Evolutionary conservation across 2,329 filamentous ascomycete genomes (phyloP).

Genomic region (Penicillium sp.): DNA sequence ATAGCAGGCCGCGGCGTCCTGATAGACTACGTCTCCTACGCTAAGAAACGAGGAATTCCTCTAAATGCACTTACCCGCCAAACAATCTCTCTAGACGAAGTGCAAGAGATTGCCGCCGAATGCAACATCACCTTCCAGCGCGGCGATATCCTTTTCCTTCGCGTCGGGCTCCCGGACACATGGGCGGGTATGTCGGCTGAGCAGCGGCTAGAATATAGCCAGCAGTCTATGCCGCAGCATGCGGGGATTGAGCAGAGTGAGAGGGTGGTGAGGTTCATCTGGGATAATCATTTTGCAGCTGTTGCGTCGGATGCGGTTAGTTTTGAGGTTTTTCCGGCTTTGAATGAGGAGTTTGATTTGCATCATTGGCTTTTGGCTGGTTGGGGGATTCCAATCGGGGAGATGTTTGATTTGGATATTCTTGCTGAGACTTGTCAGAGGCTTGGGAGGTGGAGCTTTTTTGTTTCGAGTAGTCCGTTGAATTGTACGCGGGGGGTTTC

Average conservation of each 20-base stretch:
- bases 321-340: slow-evolving; percentile 53
- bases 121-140: slow-evolving; percentile 36
- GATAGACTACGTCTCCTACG: slow-evolving; percentile 41
- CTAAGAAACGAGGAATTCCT: slow-evolving; percentile 31
- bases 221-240: slow-evolving; percentile 33
- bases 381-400: slow-evolving; percentile 41
- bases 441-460: slow-evolving; percentile 39
- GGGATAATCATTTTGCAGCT: slow-evolving; percentile 60
- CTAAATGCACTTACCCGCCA: slow-evolving; percentile 35
- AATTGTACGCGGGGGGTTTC: slow-evolving; percentile 42
- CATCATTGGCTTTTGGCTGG: slow-evolving; percentile 39
- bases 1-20: slow-evolving; percentile 43
- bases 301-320: slow-evolving; percentile 61
- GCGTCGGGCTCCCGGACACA: slow-evolving; percentile 36
- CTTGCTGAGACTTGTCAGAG: slow-evolving; percentile 34
- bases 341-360: slow-evolving; percentile 35
- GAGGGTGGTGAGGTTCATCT: slow-evolving; percentile 56
- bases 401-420: slow-evolving; percentile 43
- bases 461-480: slow-evolving; percentile 41
- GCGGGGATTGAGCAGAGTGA: slow-evolving; percentile 41
- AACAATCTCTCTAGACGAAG: slow-evolving; percentile 36
- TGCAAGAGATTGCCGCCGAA: slow-evolving; percentile 35
- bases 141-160: slow-evolving; percentile 42
- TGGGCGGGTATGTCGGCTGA: slow-evolving; percentile 33
- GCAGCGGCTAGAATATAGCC: slow-evolving; percentile 31